Percentiles rank a stretch among this genome's conserved stretches.
These are phyloP conservation scores for Atkinsonella hypoxylon DNA, from an alignment of 2,329 filamentous ascomycete species.

Conservation along the genomic window DNA sequence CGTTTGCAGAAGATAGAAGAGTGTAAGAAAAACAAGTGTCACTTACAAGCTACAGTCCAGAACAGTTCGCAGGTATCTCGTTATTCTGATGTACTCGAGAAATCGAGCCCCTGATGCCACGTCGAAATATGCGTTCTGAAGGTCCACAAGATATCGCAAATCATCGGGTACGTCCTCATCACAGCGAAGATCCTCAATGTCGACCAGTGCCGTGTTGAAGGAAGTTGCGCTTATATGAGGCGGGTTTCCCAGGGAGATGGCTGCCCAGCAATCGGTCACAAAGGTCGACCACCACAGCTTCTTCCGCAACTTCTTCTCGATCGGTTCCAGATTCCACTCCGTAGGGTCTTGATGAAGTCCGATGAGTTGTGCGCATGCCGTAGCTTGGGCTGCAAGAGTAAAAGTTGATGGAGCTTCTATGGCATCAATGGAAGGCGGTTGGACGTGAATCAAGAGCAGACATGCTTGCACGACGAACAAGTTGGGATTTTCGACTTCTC, in stretches of 20 bases:
- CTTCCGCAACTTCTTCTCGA: conserved; percentile 30
- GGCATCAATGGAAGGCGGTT: conserved; percentile 31
- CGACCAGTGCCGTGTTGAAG: conserved; percentile 26
- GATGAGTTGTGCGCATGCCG: conserved; percentile 32
- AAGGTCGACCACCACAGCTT: conserved; percentile 35
- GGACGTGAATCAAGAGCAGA: conserved; percentile 31
- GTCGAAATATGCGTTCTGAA: conserved; percentile 19
- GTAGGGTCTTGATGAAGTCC: conserved; percentile 32
- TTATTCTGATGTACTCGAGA: conserved; percentile 21
- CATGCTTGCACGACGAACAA: conserved; percentile 34
- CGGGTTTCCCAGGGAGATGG: conserved; percentile 33
- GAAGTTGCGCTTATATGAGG: conserved; percentile 29
- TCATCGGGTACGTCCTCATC: conserved; percentile 29
- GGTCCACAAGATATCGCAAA: conserved; percentile 23
- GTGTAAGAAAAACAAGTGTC: not conserved
- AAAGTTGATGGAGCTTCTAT: conserved; percentile 34
- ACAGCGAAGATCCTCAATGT: conserved; percentile 29
- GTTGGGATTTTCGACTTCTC: conserved; percentile 35
- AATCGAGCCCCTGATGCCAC: conserved; percentile 26
- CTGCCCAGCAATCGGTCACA: conserved; percentile 31
- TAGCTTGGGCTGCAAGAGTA: conserved; percentile 30
- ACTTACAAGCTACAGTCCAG: conserved; percentile 24
- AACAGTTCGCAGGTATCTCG: conserved; percentile 19
- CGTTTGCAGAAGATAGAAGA: not conserved
- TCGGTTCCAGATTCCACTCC: conserved; percentile 27